Evolutionary conservation across 176 grass and related monocot species (phyloP).

Genomic region (Phyllostachys edulis): DNA sequence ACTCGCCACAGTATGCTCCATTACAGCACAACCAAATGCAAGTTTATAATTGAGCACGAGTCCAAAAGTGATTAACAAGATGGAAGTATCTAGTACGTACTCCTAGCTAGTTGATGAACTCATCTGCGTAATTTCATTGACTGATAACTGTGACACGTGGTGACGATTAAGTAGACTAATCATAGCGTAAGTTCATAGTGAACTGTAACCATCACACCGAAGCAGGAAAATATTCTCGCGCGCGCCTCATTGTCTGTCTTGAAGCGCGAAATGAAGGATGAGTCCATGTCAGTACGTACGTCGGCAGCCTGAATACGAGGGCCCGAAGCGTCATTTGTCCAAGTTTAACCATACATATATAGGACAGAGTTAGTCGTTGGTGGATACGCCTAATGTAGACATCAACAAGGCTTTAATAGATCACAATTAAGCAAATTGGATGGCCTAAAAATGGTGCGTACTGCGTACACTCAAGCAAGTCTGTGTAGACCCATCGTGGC

Average conservation of each 20-base stretch:
- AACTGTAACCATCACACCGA: not conserved
- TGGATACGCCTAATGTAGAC: not conserved
- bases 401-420: not conserved
- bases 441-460: no score
- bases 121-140: not conserved
- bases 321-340: no score
- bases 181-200: not conserved
- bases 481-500: no score
- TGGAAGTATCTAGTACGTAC: not conserved
- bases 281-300: no score
- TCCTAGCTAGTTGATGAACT: not conserved
- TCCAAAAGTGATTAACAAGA: not conserved
- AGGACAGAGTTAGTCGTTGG: not conserved
- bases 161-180: not conserved
- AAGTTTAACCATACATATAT: no score
- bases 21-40: not conserved
- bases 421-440: not conserved
- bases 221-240: no score
- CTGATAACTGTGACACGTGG: not conserved
- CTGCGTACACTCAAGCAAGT: no score
- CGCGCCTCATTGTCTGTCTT: not conserved
- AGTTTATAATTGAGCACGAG: not conserved
- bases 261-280: not conserved
- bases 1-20: not conserved
- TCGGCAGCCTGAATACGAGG: no score